Base-by-base conservation (phyloP, 768 basidiomycete species). In the Neoboletus magnificus region DNA sequence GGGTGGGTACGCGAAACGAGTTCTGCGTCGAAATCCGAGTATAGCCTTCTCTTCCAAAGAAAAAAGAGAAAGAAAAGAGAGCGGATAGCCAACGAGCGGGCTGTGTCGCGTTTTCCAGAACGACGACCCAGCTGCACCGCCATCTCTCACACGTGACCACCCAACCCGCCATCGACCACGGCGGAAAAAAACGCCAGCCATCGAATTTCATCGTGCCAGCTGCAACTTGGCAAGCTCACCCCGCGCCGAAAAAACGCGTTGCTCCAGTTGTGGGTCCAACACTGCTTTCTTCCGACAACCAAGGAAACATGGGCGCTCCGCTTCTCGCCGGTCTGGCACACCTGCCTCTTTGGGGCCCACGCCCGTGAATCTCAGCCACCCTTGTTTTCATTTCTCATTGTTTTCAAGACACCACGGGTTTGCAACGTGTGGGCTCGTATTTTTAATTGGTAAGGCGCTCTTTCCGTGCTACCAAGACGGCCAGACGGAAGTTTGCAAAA, bases 251-350 rank as follows among this genome's bases (percentile, higher is more conserved):
- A 30, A 15, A 58, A 30, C 33, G 13, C n/a, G 35, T 40, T 41
- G 37, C 40, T 29, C 25, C 13, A 41, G 27, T 39, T 43, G 60
- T 62, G 42, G 54, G 44, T 32, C 18, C 7, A 30, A 6, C 52
- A 49, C 52, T 30, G 60, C 54, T 16, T 41, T 52, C 27, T 6
- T 56, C 65, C 62, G 64, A 67, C 45, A 3, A 56, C 12, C 52
- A 65, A 55, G 64, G 62, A 59, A 15, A 8, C 8, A n/a, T 44
- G 40, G 50, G 62, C 64, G 59, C 59, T 58, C 62, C 61, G 61
- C 5, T 4, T 29, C 45, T 60, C 54, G 32, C 46, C 29, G 15
- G 33, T 27, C 43, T 37, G 51, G 27, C 29, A 41, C 6, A 29
- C 50, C 2, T 59, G 36, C 58, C 48, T 49, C 48, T 37, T 49